Base-by-base conservation (phyloP, 2,329 filamentous ascomycete genomes). In the Parascedosporium putredinis region DNA sequence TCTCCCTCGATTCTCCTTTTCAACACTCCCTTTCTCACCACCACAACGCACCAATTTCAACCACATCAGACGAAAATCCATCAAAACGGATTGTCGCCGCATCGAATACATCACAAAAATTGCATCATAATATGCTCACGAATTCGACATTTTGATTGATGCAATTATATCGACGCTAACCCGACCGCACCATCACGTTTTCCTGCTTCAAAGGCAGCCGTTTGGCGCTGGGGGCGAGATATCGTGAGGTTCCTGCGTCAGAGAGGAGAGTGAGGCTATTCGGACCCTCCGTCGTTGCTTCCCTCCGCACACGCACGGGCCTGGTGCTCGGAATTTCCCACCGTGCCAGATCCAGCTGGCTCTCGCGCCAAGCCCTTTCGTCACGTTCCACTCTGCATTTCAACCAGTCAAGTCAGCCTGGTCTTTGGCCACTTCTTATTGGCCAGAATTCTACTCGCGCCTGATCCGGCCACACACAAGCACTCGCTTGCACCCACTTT, bases 231-330 rank as follows among this genome's bases (percentile, higher is more conserved):
- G 22, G 23, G 34, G 24, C 18, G 20, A 33, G 18, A 36, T 40
- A 10, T 22, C 6, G 23, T 31, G 34, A 43, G 22, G 51, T 47
- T 42, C 38, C 36, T 44, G 43, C 50, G 56, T 60, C 50, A 49
- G n/a, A n/a, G n/a, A n/a, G 52, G 54, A 51, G 58, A 55, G 63
- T 69, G 66, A 69, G 62, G 66, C 64, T 68, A 68, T 69, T 68
- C 66, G 57, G 64, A 66, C 55, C 47, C 53, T 45, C 47, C 49
- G 44, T 45, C 51, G 49, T 51, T 45, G 51, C 51, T 51, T 45
- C 50, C 27, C 27, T 7, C 27, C 51, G 42, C 53, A 46, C 44
- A 23, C 50, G 42, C 52, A 53, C 48, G 48, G 53, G 46, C 40
- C 46, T 47, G 44, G 55, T 53, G 55, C 47, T 55, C 55, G 53